Base-by-base conservation (phyloP, 441 rosid genomes). In the Pelargonium australe region DNA sequence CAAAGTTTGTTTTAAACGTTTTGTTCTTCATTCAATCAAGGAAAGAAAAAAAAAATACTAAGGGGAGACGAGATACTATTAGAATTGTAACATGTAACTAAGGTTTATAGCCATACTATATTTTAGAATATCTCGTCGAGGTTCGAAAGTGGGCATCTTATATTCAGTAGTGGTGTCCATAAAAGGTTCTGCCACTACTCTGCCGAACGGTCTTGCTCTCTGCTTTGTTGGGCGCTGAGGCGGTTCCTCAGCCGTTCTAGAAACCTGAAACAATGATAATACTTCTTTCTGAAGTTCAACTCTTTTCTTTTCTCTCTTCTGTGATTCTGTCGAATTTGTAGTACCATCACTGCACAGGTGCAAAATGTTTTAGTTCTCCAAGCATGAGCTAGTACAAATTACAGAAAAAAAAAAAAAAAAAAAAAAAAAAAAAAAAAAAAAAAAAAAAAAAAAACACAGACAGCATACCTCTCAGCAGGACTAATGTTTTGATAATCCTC, bases 211-310 rank as follows among this genome's bases (percentile, higher is more conserved):
- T 65, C 60, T 72, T 58, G 82, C 66, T 75, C 77, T 75, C 77
- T 67, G 78, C 51, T 74, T 70, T 67, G 47, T 44, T 53, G 40
- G 45, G 45, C 65, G 53, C 68, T 70, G 78, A 40, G 83, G 74
- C 17, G 40, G 75, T 65, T 80, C 85, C 69, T 74, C 83, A 13
- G 70, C 65, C 76, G 78, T 87, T 69, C 68, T 74, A 3, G 78
- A 72, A 74, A 78, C 79, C 69, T 65, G 70, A 80, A 87, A 87
- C 60, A 83, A 77, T 61, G 86, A 66, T 70, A 87, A 65, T 49
- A 87, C 70, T 74, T 85, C 85, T 71, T 69, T 79, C 76, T 78
- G 82, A 77, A 80, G 80, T 68, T 53, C 67, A 53, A 20, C 34
- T 45, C 74, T 80, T 68, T 72, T 68, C 31, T 64, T 78, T 60